Evolutionary conservation across 129 eudicot genomes (phyloP), one percentile per base, ranked within the genome.

Genomic region (Calendula officinalis): DNA sequence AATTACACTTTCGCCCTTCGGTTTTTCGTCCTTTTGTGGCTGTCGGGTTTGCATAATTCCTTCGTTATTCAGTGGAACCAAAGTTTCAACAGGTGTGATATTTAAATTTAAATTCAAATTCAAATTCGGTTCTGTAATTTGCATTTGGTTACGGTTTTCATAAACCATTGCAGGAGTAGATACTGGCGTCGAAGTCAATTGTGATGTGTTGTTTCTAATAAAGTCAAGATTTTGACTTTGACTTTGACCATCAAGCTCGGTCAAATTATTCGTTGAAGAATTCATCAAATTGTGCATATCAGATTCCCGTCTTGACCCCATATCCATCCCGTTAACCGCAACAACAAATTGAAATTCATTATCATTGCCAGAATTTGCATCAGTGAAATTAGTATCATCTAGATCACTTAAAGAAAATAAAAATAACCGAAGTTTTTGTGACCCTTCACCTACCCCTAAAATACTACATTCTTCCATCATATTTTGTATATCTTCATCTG

Each of bases 381-480:
- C 80, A 63, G 79, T 70, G 63, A 77, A 82, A 81, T 83, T 84
- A 70, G 87, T 65, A 70, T 92, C 96, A 41, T 88, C 95, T 50
- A 88, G 72, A 65, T 92, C 99, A 30, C 82, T 64, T 8, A 73
- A 43, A 14, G 99, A 88, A 73, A 92, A 92, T 7, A 92, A 81
- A 71, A 92, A 92, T 68, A 92, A 69, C 65, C 96, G 72, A 58
- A 92, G 99, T 71, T 83, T 92, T 63, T 81, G 85, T 27, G 87
- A 83, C 59, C 82, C 91, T 12, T 83, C 95, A 44, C 84, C 87
- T 77, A 85, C 79, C 30, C 84, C 89, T 42, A 88, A 54, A 12
- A 79, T 67, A 72, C 74, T 75, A 75, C 95, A 84, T 68, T 92
- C 99, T 79, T 92, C 99, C 91, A 92, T 81, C 99, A 92, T 88